Base-by-base conservation (phyloP, 495 filamentous ascomycete species). In the Hyaloscypha bicolor region DNA sequence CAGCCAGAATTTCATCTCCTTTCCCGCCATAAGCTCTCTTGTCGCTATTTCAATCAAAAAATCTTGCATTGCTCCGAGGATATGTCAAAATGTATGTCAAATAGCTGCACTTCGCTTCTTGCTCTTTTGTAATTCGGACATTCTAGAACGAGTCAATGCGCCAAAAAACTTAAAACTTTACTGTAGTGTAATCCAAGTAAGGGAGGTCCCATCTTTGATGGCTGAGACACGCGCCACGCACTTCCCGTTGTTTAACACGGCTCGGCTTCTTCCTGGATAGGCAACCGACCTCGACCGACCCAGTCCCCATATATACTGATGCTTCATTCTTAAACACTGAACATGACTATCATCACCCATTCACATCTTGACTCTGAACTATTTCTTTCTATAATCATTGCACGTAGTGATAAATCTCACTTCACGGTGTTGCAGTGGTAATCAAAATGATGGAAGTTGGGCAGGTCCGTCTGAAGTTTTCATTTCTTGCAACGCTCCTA, bases 401-500 rank as follows among this genome's bases (percentile, higher is more conserved):
- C 25, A 1, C 51, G 51, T 55, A 29, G 51, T 55, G 25, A 6
- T 16, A 48, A 55, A 55, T 58, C 3, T 31, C 55, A 58, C 55
- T 58, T 58, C 29, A 32, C 29, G 25, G 55, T 29, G 30, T 37
- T 58, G 55, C 29, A 9, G 6, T 30, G 29, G 29, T 25, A 8
- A 32, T 58, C 55, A 58, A 32, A 58, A 58, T 58, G 55, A 31
- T 58, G 6, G 55, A 58, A 58, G 55, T 19, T 25, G 55, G 55
- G 29, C 21, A 58, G 55, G 55, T 58, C n/a, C 9, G 21, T 58
- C 29, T 16, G 30, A 16, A 16, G 21, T 21, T 58, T 58, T 6
- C 14, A 58, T 16, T 58, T 25, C 21, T 32, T 29, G 14, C 29
- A 58, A 37, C 35, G 12, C 35, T 37, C 55, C 29, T 30, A 58